Evolutionary conservation across 2,329 filamentous ascomycete genomes (phyloP).

Genomic region (Penicillium psychrosexuale): DNA sequence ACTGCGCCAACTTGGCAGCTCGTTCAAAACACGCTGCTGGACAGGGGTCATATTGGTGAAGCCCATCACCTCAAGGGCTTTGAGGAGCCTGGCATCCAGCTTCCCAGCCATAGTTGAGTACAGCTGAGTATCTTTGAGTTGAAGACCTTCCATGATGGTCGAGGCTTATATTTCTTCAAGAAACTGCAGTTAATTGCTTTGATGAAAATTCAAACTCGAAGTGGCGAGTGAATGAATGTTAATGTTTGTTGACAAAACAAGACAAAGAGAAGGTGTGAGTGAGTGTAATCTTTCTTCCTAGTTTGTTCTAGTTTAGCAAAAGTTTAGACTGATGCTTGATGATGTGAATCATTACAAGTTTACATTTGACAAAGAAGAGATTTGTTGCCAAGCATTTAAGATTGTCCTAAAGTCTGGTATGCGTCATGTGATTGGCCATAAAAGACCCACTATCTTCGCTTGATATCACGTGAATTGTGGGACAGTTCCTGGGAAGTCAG

Average conservation of each 20-base stretch:
- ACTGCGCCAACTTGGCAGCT: conserved; percentile 48
- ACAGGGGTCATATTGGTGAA: conserved; percentile 52
- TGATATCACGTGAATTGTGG: conserved; percentile 2
- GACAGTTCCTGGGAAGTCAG: neutral
- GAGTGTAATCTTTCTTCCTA: neutral
- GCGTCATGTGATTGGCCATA: neutral
- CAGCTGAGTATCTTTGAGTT: conserved; percentile 24
- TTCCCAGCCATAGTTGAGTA: conserved; percentile 36
- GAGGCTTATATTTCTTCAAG: neutral
- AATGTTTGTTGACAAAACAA: conserved; percentile 35
- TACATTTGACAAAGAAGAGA: conserved; percentile 8
- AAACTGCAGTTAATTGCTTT: conserved; percentile 1
- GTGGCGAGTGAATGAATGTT: conserved; percentile 40
- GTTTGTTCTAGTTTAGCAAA: neutral
- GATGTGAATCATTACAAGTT: neutral
- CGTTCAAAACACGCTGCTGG: conserved; percentile 52
- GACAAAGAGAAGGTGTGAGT: neutral
- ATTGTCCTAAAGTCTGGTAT: neutral
- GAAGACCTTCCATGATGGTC: conserved; percentile 14
- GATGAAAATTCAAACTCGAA: conserved; percentile 2
- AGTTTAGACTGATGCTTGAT: neutral
- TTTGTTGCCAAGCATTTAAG: conserved; percentile 12
- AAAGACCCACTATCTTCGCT: neutral
- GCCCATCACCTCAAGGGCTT: conserved; percentile 33
- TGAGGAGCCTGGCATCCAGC: conserved; percentile 33